phyloP scores from a whole-genome alignment of 192 early-diverging fungal genomes.

The Coemansia aciculifera region DNA sequence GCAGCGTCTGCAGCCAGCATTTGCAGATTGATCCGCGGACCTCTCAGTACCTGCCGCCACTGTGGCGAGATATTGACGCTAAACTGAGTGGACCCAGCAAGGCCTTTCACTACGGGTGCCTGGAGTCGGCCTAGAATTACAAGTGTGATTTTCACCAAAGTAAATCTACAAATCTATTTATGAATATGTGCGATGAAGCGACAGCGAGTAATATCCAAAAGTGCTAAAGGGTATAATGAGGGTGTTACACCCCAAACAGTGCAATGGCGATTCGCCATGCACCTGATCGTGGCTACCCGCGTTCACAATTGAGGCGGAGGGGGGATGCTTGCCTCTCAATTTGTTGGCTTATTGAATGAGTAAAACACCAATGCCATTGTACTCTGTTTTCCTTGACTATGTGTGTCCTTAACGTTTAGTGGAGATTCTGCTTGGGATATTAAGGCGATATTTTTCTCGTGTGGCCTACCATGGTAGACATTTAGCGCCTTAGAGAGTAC shows the following conservation, averaged over 20 bases:
- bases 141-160: neutral
- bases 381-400: too few relatives aligned
- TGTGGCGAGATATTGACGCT: slow-evolving; percentile 46
- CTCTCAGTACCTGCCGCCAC: slow-evolving; percentile 47
- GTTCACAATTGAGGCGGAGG: too few relatives aligned
- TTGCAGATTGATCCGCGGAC: slow-evolving; percentile 53
- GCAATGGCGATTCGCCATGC: too few relatives aligned
- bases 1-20: slow-evolving; percentile 42
- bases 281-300: too few relatives aligned
- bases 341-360: too few relatives aligned
- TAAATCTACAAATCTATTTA: neutral
- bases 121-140: slow-evolving; percentile 20
- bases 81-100: slow-evolving; percentile 25
- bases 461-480: too few relatives aligned
- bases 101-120: slow-evolving; percentile 47
- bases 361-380: too few relatives aligned
- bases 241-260: neutral
- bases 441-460: too few relatives aligned
- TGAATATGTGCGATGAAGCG: neutral
- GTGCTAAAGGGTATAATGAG: neutral
- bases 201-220: neutral
- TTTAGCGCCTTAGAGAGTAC: too few relatives aligned
- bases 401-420: too few relatives aligned
- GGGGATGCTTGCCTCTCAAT: too few relatives aligned
- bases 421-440: too few relatives aligned